Evolutionary conservation across 352 stramenopile species (phyloP).

Genomic region (Blastocystis sp.): DNA sequence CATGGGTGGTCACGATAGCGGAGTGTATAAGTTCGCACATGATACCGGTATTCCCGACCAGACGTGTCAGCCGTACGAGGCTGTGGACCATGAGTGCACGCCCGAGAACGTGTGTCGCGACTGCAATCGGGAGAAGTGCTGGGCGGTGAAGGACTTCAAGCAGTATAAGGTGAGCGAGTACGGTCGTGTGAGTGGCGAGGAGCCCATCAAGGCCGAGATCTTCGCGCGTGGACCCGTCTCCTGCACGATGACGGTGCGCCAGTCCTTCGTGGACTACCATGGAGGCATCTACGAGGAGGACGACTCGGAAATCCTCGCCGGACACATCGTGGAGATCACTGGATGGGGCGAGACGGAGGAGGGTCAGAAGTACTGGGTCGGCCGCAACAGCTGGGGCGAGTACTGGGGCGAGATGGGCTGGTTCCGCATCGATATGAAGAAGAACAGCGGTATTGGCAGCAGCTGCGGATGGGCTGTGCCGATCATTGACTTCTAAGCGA

Average conservation of each 20-base stretch:
- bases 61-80: conserved; percentile 79
- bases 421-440: conserved; percentile 78
- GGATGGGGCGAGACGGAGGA: conserved; percentile 75
- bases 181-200: conserved; percentile 70
- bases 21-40: conserved; percentile 79
- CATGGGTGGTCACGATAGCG: conserved; percentile 67
- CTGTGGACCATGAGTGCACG: conserved; percentile 71
- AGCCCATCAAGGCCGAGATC: conserved; percentile 80
- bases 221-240: conserved; percentile 77
- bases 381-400: conserved; percentile 77
- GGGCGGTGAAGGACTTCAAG: conserved; percentile 72
- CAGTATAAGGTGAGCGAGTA: conserved; percentile 82
- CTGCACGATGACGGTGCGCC: conserved; percentile 71
- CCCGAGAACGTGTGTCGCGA: conserved; percentile 67
- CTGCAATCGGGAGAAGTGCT: conserved; percentile 62
- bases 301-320: conserved; percentile 70
- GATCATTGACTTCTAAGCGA: conserved; percentile 60
- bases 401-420: conserved; percentile 82
- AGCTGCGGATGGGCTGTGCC: conserved; percentile 71
- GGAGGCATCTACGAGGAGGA: conserved; percentile 74
- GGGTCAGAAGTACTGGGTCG: conserved; percentile 79
- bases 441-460: conserved; percentile 75
- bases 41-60: conserved; percentile 77
- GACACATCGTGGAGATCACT: conserved; percentile 76
- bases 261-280: conserved; percentile 68